Evolutionary conservation across 1,284 basidiomycete genomes (phyloP).

Genomic region (Irpex rosettiformis): DNA sequence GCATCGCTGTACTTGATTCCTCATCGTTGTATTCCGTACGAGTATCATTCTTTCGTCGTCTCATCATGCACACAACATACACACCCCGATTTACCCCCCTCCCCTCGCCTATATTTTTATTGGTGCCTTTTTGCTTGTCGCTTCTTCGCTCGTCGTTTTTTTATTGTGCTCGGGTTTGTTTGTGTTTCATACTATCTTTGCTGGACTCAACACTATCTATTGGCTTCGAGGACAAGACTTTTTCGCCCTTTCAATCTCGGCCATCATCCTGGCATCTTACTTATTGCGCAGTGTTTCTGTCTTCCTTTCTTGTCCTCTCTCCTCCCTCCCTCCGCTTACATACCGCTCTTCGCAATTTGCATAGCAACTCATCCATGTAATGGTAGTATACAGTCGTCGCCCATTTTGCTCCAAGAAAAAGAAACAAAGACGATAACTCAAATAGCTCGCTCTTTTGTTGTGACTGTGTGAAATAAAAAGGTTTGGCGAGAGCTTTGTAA

Average conservation of each 20-base stretch:
- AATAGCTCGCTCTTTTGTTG: background rate
- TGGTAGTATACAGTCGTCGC: slow-evolving; percentile 13
- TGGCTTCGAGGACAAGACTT: slow-evolving; percentile 5
- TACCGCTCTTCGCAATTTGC: slow-evolving; percentile 2
- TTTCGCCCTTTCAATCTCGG: background rate
- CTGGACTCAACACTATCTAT: slow-evolving; percentile 16
- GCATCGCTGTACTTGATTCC: background rate
- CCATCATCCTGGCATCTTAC: background rate
- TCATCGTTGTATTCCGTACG: slow-evolving; percentile 2
- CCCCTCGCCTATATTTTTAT: slow-evolving; percentile 4
- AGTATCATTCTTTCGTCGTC: background rate
- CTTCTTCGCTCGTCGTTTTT: slow-evolving; percentile 7
- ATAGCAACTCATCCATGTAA: slow-evolving; percentile 12
- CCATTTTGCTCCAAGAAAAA: slow-evolving; percentile 1
- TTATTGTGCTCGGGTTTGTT: slow-evolving; percentile 16
- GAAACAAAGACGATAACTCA: slow-evolving; percentile 6
- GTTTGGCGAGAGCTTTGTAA: no score
- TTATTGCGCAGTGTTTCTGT: background rate
- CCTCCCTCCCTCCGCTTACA: slow-evolving; percentile 1
- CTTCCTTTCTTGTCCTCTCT: background rate
- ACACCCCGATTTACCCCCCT: background rate
- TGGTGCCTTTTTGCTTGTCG: slow-evolving; percentile 3
- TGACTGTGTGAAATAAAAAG: no score
- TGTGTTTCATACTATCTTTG: slow-evolving; percentile 3
- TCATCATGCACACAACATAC: background rate